These are phyloP conservation scores for Barnettozyma sucrosica DNA, from an alignment of 805 yeast genomes.

Conservation along the genomic window DNA sequence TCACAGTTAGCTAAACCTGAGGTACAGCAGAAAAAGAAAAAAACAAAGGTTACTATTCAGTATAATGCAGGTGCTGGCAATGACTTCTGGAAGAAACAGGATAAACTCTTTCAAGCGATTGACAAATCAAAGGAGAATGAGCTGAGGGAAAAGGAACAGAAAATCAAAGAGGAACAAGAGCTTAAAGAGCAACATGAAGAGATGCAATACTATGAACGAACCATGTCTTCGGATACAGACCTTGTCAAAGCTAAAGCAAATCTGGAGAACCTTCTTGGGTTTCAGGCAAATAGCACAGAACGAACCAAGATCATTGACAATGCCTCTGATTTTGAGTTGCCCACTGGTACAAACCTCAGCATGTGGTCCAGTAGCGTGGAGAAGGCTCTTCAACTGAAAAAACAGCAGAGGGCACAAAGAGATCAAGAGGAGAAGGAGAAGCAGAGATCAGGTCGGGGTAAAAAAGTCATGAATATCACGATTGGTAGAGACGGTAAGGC, in stretches of 20 bases:
- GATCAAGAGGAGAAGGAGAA: constrained; percentile 54
- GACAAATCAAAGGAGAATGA: constrained; percentile 32
- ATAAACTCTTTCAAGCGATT: constrained; percentile 46
- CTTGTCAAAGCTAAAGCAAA: constrained; percentile 65
- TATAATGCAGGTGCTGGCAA: constrained; percentile 57
- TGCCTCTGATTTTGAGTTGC: constrained; percentile 78
- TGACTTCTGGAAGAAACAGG: constrained; percentile 64
- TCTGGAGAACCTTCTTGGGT: constrained; percentile 66
- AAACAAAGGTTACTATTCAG: constrained; percentile 39
- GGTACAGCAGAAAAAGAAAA: constrained; percentile 14
- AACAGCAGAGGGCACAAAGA: constrained; percentile 72
- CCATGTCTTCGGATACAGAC: constrained; percentile 47
- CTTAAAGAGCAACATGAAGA: constrained; percentile 38
- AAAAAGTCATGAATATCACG: constrained; percentile 68
- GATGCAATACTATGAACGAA: constrained; percentile 36
- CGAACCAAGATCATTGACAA: constrained; percentile 90
- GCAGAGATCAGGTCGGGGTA: constrained; percentile 66
- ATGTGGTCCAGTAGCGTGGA: constrained; percentile 84
- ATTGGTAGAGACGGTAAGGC: constrained; percentile 77
- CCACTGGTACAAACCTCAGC: constrained; percentile 45
- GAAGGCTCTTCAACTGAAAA: constrained; percentile 78
- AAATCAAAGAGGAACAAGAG: constrained; percentile 32
- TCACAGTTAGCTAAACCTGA: constrained; percentile 16
- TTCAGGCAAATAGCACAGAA: constrained; percentile 82
- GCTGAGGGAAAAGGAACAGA: constrained; percentile 28